phyloP scores from a whole-genome alignment of 495 filamentous ascomycete genomes.

The Jackrogersella minutella region DNA sequence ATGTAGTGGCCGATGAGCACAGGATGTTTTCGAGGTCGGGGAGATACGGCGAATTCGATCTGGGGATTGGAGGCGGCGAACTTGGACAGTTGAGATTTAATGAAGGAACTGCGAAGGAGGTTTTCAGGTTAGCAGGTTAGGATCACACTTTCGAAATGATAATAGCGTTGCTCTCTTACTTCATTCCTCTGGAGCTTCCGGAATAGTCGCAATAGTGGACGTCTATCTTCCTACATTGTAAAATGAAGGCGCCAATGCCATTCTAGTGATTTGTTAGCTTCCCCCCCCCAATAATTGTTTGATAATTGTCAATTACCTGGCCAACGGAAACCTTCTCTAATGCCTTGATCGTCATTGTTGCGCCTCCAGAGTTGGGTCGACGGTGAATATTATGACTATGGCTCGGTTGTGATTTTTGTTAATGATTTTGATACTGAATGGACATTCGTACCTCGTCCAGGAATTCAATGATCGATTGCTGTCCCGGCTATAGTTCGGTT shows the following conservation, averaged over 20 bases:
- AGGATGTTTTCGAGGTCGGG: slow-evolving; percentile 85
- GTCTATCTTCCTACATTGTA: slow-evolving; percentile 94
- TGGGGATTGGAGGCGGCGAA: slow-evolving; percentile 86
- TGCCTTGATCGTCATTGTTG: slow-evolving; percentile 74
- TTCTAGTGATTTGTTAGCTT: slow-evolving; percentile 65
- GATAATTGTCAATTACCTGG: slow-evolving; percentile 55
- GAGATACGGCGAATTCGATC: slow-evolving; percentile 89
- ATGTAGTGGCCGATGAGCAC: slow-evolving; percentile 86
- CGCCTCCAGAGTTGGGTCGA: slow-evolving; percentile 6
- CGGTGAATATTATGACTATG: not conserved
- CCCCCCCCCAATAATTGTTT: too few species aligned
- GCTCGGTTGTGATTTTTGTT: not conserved
- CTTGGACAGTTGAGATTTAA: slow-evolving; percentile 73
- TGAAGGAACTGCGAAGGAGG: slow-evolving; percentile 74
- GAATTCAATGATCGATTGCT: too few species aligned
- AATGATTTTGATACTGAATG: too few species aligned
- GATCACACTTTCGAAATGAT: not conserved
- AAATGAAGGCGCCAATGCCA: slow-evolving; percentile 94
- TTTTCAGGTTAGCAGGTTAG: not conserved
- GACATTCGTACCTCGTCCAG: too few species aligned
- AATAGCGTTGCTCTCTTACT: slow-evolving; percentile 66
- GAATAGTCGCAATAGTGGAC: slow-evolving; percentile 97
- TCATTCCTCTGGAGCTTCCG: slow-evolving; percentile 92
- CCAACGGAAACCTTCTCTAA: slow-evolving; percentile 64
- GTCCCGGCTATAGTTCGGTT: too few species aligned